These are phyloP conservation scores for Lyophyllum shimeji DNA, from an alignment of 768 basidiomycete species.

Conservation along the genomic window DNA sequence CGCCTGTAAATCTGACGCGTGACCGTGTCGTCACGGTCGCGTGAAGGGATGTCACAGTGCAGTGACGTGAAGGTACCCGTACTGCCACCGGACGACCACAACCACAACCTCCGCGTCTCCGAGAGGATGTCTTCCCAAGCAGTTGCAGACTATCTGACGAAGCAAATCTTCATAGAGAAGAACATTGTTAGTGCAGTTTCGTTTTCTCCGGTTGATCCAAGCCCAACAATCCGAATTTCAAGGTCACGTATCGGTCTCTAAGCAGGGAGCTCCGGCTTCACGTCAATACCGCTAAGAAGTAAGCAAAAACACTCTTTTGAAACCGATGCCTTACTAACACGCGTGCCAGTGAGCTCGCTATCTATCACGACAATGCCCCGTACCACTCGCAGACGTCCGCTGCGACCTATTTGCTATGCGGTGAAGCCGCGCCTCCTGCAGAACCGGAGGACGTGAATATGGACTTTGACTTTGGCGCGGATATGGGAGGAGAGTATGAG, in stretches of 20 bases:
- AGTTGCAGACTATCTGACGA: constrained; percentile 48
- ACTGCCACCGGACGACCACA: background rate
- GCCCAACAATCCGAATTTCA: background rate
- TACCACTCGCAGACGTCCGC: constrained; percentile 40
- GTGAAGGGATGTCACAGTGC: constrained; percentile 5
- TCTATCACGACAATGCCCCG: constrained; percentile 49
- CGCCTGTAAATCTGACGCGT: constrained; percentile 5
- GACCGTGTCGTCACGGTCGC: constrained; percentile 4
- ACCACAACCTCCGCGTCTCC: background rate
- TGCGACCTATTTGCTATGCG: constrained; percentile 76
- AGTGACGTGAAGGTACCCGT: background rate
- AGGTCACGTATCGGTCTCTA: constrained; percentile 81
- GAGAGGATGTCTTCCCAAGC: constrained; percentile 38
- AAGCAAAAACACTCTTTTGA: constrained; percentile 17
- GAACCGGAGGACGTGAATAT: constrained; percentile 34
- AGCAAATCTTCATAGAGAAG: constrained; percentile 49
- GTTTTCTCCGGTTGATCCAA: background rate
- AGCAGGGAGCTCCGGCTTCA: constrained; percentile 71
- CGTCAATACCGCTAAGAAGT: constrained; percentile 82
- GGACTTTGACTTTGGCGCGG: constrained; percentile 35
- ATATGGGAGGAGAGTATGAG: constrained; percentile 30
- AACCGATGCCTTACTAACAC: background rate
- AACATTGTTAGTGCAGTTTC: constrained; percentile 38
- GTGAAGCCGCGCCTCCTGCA: constrained; percentile 37
- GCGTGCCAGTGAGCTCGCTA: constrained; percentile 56